Conservation (phyloP, 1,139 yeast species). For the Pichia sp. region DNA sequence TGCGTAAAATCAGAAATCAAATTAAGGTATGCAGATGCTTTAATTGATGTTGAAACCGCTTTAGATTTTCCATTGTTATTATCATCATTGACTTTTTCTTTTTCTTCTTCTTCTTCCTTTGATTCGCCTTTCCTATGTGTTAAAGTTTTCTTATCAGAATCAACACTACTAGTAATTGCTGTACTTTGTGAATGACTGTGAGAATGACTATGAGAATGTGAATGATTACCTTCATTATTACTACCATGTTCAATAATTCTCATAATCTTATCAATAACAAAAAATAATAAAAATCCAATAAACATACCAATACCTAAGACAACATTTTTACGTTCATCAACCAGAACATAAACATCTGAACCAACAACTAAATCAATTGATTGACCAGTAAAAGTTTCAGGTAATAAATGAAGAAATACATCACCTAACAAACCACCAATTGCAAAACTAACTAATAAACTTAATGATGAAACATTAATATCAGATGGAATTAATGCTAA, state of each 20-base stretch:
- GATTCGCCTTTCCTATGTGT: not conserved
- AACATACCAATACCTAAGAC: slow-evolving; percentile 48
- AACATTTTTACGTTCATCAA: slow-evolving; percentile 43
- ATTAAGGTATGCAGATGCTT: slow-evolving; percentile 53
- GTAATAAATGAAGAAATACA: slow-evolving; percentile 57
- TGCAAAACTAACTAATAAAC: slow-evolving; percentile 57
- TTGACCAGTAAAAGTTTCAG: slow-evolving; percentile 55
- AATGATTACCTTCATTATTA: slow-evolving; percentile 5
- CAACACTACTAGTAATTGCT: not conserved
- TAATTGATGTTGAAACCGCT: slow-evolving; percentile 32
- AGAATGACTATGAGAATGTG: slow-evolving; percentile 27
- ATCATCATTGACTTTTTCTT: slow-evolving; percentile 17
- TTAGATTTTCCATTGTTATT: slow-evolving; percentile 23
- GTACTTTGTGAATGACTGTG: slow-evolving; percentile 39
- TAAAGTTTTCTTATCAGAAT: not conserved
- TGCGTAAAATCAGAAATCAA: slow-evolving; percentile 62
- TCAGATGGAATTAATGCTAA: slow-evolving; percentile 45
- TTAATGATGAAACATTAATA: slow-evolving; percentile 41
- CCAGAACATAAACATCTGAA: slow-evolving; percentile 23
- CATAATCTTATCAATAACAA: slow-evolving; percentile 50
- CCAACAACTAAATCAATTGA: slow-evolving; percentile 35
- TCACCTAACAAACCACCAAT: slow-evolving; percentile 68
- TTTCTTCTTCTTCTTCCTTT: not conserved
- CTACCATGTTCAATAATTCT: slow-evolving; percentile 41
- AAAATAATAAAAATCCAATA: slow-evolving; percentile 50